Base-by-base conservation (phyloP, 257 asterid genomes). In the Solanum dulcamara region DNA sequence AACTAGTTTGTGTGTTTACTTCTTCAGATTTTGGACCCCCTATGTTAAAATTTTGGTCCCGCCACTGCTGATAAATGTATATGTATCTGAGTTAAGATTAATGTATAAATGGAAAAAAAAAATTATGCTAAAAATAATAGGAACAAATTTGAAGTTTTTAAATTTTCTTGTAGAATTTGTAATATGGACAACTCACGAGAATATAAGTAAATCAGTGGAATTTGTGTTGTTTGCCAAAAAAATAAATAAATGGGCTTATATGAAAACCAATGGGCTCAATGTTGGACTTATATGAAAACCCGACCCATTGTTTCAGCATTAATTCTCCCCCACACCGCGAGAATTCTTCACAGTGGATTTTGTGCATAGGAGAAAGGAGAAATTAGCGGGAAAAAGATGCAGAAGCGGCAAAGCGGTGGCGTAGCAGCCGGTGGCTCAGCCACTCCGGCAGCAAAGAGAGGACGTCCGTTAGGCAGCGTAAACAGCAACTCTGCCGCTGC, bases 401-500 rank as follows among this genome's bases (percentile, higher is more conserved):
- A 86, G 68, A 90, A 91, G 90, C 95, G 94, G 89, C 89, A 81
- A 53, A 91, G 95, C 84, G 97, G 97, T 80, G 92, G 84, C 44
- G 82, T 51, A 42, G 81, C 59, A 6, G 84, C 91, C 11, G 94
- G 94, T 15, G 93, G 95, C 89, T 87, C 95, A 90, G 93, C 91
- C 83, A 55, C 94, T 80, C 94, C 99, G 60, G 88, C 97, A 62
- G 91, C 98, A 62, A 94, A 96, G 91, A 91, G 99, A 83, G 99
- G 99, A 77, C 98, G 98, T 17, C 98, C 98, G 1, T 85, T 92
- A 75, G 99, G 98, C 7, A 92, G 98, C 64, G 97, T 96, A 83
- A 88, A 83, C 90, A 89, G 87, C 87, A 89, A 87, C 89, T 91
- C 92, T 17, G 89, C 90, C 1, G 86, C 81, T 10, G 81, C 86